Percentiles rank a stretch among this genome's conserved stretches.
These are phyloP conservation scores for Irpex sp. DNA, from an alignment of 1,284 basidiomycete species.

Conservation along the genomic window DNA sequence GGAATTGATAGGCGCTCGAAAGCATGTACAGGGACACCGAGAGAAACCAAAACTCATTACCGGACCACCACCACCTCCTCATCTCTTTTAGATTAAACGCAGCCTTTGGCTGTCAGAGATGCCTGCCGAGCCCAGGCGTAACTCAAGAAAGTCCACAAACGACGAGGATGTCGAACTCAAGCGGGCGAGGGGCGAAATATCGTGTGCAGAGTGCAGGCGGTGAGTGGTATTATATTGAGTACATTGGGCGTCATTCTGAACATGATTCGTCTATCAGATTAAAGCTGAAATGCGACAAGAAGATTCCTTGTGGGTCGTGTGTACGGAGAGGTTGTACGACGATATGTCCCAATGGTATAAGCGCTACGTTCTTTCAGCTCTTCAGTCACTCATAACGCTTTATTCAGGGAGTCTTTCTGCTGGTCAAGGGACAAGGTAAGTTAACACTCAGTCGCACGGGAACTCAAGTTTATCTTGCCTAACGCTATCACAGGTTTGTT, in stretches of 20 bases:
- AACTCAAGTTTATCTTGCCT: background rate
- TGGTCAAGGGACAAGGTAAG: conserved; percentile 29
- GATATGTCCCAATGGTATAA: conserved; percentile 68
- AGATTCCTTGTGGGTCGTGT: conserved; percentile 70
- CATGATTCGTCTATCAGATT: conserved; percentile 37
- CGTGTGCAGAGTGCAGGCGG: conserved; percentile 72
- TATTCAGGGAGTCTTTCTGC: conserved; percentile 27
- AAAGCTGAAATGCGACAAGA: conserved; percentile 77
- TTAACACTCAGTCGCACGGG: background rate
- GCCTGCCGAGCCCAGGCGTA: conserved; percentile 26
- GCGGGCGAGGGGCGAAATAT: conserved; percentile 62
- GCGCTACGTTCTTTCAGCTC: background rate
- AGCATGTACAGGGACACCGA: background rate
- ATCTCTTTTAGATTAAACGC: background rate
- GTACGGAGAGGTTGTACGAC: conserved; percentile 70
- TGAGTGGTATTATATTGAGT: conserved; percentile 25
- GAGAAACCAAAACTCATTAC: no score
- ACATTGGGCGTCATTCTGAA: background rate
- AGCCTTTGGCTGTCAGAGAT: conserved; percentile 11
- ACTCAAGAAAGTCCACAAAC: conserved; percentile 22
- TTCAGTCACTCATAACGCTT: conserved; percentile 1
- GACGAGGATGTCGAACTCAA: conserved; percentile 51
- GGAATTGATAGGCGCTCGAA: background rate
- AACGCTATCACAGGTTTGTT: conserved; percentile 49
- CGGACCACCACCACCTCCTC: background rate